Base-by-base conservation (phyloP, 805 yeast species). In the Candida bentonensis region DNA sequence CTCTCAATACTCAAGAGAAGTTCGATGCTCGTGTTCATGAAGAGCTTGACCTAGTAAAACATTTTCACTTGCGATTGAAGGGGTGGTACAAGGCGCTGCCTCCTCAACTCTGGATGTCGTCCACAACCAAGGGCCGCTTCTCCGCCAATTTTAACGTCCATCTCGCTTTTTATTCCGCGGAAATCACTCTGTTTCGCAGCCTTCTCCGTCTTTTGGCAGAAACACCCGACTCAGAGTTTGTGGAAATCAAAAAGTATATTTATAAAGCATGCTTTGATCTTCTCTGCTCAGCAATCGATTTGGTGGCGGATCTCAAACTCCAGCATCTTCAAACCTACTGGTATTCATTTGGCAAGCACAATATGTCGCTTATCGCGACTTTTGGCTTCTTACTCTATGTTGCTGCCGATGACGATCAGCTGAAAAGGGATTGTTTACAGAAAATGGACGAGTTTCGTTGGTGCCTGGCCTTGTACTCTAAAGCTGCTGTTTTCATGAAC, bases 261-360 rank as follows among this genome's bases (percentile, higher is more conserved):
- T 46, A 50, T 22, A 47, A 52, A 20, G 53, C 56, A 5, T 51
- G 55, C 40, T 44, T 45, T 20, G 54, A 56, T 4, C 49, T 53
- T 34, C 48, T 54, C 45, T 47, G 43, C 4, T 42, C 55, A 4
- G 58, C 58, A 22, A 54, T 54, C n/a, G 55, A 54, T 21, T 47
- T 54, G 42, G 56, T 49, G 3, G 45, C 41, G 33, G 48, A 44
- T 36, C 46, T 54, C 15, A 47, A 45, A 39, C 51, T 54, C 15
- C 50, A 54, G 22, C 57, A 54, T 27, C 46, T 54, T n/a, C 57
- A 54, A 41, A 51, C 56, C 2, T 54, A 54, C 44, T 54, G 58
- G 58, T 54, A 48, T 27, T 52, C 55, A 4, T 55, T 53, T n/a
- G 44, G 56, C 17, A 52, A 51, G 40, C 46, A 47, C 25, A 51